Evolutionary conservation across 1,284 basidiomycete genomes (phyloP).

Genomic region (Cryptococcus floricola): DNA sequence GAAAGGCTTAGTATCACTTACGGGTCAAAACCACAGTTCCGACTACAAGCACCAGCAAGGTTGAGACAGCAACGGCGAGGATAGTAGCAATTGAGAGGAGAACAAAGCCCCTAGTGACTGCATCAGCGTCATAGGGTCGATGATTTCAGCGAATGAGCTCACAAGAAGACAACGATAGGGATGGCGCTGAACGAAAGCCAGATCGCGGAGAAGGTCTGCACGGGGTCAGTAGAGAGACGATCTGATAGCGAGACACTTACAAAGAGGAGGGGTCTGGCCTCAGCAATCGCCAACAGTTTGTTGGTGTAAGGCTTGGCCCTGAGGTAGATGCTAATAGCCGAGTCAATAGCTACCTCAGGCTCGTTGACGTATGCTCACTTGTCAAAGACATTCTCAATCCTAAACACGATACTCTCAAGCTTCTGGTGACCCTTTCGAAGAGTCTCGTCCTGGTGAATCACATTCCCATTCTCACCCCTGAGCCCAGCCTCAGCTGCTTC

Average conservation of each 20-base stretch:
- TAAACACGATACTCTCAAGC: not conserved
- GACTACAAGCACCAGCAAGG: constrained; percentile 2
- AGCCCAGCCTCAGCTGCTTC: no score
- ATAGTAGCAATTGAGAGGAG: constrained; percentile 2
- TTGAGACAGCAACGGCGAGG: constrained; percentile 3
- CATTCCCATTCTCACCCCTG: no score
- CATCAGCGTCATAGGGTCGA: not conserved
- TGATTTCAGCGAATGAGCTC: constrained; percentile 2
- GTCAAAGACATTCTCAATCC: not conserved
- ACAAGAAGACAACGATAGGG: constrained; percentile 32
- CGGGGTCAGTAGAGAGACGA: not conserved
- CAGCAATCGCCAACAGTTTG: constrained; percentile 29
- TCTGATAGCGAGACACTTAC: constrained; percentile 16
- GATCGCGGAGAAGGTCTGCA: constrained; percentile 37
- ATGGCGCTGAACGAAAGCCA: constrained; percentile 32
- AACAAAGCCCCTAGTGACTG: not conserved
- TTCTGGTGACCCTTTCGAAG: not conserved
- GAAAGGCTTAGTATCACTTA: not conserved
- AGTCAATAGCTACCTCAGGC: not conserved
- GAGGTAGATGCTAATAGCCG: constrained; percentile 25
- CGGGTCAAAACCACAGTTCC: constrained; percentile 2
- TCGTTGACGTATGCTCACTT: not conserved
- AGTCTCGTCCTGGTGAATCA: no score
- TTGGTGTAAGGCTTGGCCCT: constrained; percentile 33
- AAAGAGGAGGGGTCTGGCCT: constrained; percentile 35